Conservation (phyloP, 2,329 filamentous ascomycete genomes). For the Arachnopeziza araneosa region DNA sequence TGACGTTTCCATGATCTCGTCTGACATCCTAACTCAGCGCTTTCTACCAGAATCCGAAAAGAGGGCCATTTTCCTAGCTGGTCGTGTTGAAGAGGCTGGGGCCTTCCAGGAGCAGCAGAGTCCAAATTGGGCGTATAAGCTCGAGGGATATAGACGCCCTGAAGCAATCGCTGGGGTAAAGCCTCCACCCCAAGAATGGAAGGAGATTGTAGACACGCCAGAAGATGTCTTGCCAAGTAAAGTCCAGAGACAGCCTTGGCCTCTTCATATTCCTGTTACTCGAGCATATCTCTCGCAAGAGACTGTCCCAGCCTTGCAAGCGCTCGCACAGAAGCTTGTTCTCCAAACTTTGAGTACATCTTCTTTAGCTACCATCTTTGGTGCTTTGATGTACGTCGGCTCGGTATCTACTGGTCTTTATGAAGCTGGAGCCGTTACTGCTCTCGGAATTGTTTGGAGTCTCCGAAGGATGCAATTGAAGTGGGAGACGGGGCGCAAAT, state of each 20-base stretch:
- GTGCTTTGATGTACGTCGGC: conserved; percentile 51
- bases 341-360: conserved; percentile 67
- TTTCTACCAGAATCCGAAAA: conserved; percentile 78
- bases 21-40: conserved; percentile 67
- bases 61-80: conserved; percentile 76
- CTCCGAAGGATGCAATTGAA: conserved; percentile 53
- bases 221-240: conserved; percentile 13
- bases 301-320: conserved; percentile 65
- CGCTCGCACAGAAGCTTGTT: conserved; percentile 68
- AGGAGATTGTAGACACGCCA: conserved; percentile 17
- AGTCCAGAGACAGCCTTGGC: conserved; percentile 48
- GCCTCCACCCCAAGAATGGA: conserved; percentile 14
- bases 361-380: conserved; percentile 50
- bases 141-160: conserved; percentile 1
- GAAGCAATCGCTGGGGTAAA: conserved; percentile 8
- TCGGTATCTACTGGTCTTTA: conserved; percentile 48
- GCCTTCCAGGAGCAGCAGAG: conserved; percentile 27
- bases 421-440: conserved; percentile 57
- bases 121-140: conserved; percentile 25
- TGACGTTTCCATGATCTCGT: conserved; percentile 78
- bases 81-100: conserved; percentile 64
- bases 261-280: conserved; percentile 65
- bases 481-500: conserved; percentile 55
- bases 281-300: conserved; percentile 61
- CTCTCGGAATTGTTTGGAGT: conserved; percentile 55